Conservation (phyloP, 768 basidiomycete species). For the Mycena alexandri region DNA sequence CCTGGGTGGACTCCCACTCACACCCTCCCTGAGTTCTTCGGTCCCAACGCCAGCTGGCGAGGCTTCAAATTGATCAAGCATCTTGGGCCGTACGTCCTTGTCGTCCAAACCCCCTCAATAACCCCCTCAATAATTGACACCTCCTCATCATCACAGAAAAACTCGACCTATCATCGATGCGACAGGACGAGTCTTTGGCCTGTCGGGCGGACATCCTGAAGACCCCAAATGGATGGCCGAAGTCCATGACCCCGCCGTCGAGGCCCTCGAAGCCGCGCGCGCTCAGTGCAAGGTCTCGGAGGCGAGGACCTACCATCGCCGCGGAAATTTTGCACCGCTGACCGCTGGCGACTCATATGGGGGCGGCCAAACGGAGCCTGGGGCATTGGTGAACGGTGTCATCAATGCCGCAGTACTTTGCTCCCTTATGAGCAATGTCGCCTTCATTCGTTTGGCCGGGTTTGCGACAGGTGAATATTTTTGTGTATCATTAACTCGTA, state of each 20-base stretch:
- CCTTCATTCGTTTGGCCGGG: too few relatives aligned
- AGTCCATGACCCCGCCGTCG: constrained; percentile 4
- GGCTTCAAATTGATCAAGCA: background rate
- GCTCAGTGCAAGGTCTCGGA: background rate
- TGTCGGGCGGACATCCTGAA: background rate
- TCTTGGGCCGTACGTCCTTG: background rate
- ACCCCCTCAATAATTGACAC: too few relatives aligned
- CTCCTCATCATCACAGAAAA: too few relatives aligned
- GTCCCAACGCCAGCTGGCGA: background rate
- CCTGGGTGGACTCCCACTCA: too few relatives aligned
- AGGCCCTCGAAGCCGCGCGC: constrained; percentile 2
- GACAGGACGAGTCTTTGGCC: background rate
- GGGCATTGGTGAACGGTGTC: background rate
- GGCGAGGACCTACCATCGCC: background rate
- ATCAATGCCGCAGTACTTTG: constrained; percentile 19
- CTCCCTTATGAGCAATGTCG: too few relatives aligned
- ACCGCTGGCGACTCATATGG: too few relatives aligned
- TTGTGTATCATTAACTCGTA: too few relatives aligned
- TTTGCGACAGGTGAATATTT: too few relatives aligned
- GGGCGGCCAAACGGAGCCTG: constrained; percentile 8
- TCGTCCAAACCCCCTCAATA: too few relatives aligned
- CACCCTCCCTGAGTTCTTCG: too few relatives aligned
- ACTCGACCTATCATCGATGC: background rate
- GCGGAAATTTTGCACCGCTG: background rate
- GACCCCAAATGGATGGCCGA: constrained; percentile 1